phyloP scores from a whole-genome alignment of 2,329 filamentous ascomycete species.

The Aspergillus sp. region DNA sequence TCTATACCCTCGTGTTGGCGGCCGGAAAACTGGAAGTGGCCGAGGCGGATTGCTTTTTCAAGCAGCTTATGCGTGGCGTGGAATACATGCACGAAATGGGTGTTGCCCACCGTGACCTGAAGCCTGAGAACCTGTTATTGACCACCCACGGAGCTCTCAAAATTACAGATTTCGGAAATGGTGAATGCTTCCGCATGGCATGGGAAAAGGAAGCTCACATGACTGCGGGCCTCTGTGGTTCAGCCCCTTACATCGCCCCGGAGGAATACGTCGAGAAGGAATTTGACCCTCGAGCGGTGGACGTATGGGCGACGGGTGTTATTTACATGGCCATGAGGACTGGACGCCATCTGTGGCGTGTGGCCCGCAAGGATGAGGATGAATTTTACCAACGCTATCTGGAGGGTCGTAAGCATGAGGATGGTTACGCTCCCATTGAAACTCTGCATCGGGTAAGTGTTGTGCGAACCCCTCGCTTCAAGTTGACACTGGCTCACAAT shows the following conservation, averaged over 20 bases:
- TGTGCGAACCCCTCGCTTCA: conserved; percentile 1
- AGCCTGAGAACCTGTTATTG: conserved; percentile 92
- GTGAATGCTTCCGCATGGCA: conserved; percentile 98
- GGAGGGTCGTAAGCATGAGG: conserved; percentile 87
- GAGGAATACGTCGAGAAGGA: conserved; percentile 95
- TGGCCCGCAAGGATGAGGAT: conserved; percentile 96
- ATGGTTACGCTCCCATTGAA: conserved; percentile 95
- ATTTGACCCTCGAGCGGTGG: conserved; percentile 95
- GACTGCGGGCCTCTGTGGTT: conserved; percentile 95
- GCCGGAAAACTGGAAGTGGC: conserved; percentile 84
- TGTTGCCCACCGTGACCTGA: conserved; percentile 92
- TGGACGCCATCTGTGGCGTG: conserved; percentile 90
- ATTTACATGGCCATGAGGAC: conserved; percentile 99
- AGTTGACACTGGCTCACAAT: conserved; percentile 19
- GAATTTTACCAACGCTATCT: conserved; percentile 96
- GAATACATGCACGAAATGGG: conserved; percentile 99
- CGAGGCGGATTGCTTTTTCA: conserved; percentile 98
- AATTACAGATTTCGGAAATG: conserved; percentile 98
- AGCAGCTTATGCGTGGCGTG: conserved; percentile 97
- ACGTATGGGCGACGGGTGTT: conserved; percentile 96
- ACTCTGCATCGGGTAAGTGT: conserved; percentile 83
- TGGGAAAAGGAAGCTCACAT: conserved; percentile 99
- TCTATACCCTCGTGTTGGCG: conserved; percentile 89
- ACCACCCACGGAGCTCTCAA: conserved; percentile 92
- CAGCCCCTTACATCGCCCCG: conserved; percentile 93